These are phyloP conservation scores for Daldinia decipiens DNA, from an alignment of 495 filamentous ascomycete species.

Conservation along the genomic window DNA sequence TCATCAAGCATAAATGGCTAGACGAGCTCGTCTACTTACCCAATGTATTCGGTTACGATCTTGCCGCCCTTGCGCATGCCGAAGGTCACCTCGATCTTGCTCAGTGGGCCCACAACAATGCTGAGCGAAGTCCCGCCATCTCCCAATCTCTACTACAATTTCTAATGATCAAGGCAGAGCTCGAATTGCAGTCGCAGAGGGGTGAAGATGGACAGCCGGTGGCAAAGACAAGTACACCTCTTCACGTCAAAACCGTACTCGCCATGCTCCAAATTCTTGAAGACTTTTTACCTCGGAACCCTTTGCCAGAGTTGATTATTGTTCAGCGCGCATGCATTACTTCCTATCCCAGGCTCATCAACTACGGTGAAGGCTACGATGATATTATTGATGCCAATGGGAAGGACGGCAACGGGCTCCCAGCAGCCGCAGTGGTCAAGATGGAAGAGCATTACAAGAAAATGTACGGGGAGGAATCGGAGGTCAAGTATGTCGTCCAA, in stretches of 20 bases:
- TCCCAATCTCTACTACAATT: conserved; percentile 74
- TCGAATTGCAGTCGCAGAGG: conserved; percentile 75
- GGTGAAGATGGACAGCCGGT: conserved; percentile 63
- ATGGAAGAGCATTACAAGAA: conserved; percentile 98
- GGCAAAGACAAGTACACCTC: conserved; percentile 61
- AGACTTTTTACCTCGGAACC: conserved; percentile 63
- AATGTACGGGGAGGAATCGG: conserved; percentile 90
- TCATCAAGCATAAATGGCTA: conserved; percentile 80
- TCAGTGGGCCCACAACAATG: conserved; percentile 78
- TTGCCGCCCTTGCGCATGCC: conserved; percentile 88
- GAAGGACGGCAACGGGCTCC: conserved; percentile 77
- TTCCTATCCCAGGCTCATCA: conserved; percentile 93
- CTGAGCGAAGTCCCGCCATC: conserved; percentile 69
- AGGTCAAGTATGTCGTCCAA: conserved; percentile 81
- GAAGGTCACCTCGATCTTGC: conserved; percentile 81
- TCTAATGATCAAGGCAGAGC: conserved; percentile 80
- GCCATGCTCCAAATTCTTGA: conserved; percentile 81
- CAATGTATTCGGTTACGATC: conserved; percentile 86
- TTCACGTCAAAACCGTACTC: conserved; percentile 86
- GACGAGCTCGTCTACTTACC: conserved; percentile 78
- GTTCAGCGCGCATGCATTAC: conserved; percentile 90
- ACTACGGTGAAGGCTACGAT: conserved; percentile 91
- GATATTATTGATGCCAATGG: conserved; percentile 89
- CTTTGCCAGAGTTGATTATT: conserved; percentile 60
- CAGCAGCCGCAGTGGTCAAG: conserved; percentile 79